phyloP scores from a whole-genome alignment of 805 yeast genomes.

The Candida tammaniensis region DNA sequence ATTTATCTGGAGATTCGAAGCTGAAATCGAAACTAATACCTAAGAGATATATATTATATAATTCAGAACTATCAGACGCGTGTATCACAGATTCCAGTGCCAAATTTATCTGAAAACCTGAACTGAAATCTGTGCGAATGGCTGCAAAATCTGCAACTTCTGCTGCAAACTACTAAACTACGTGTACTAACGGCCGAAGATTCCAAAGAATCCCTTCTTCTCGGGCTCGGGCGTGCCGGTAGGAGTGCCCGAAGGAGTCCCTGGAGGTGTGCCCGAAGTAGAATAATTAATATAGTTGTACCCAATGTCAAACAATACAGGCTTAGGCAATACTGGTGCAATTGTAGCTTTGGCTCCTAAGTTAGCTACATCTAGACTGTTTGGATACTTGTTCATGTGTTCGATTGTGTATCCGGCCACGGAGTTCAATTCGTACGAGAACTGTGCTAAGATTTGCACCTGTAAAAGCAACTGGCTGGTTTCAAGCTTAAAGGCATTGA shows the following conservation, averaged over 20 bases:
- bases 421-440: slow-evolving; percentile 26
- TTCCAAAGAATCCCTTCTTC: slow-evolving; percentile 63
- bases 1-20: too few relatives aligned
- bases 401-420: slow-evolving; percentile 33
- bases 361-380: slow-evolving; percentile 19
- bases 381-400: slow-evolving; percentile 40
- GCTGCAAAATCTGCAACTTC: too few relatives aligned
- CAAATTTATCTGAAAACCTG: too few relatives aligned
- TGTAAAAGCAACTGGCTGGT: slow-evolving; percentile 18
- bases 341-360: slow-evolving; percentile 27
- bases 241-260: slow-evolving; percentile 13
- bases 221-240: slow-evolving; percentile 15
- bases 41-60: too few relatives aligned
- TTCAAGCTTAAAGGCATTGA: slow-evolving; percentile 20
- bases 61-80: too few relatives aligned
- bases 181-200: slow-evolving; percentile 55
- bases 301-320: slow-evolving; percentile 89
- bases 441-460: slow-evolving; percentile 48
- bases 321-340: slow-evolving; percentile 71
- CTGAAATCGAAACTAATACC: too few relatives aligned
- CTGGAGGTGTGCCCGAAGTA: slow-evolving; percentile 11
- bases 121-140: too few relatives aligned
- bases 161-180: too few relatives aligned
- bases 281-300: slow-evolving; percentile 69
- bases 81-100: too few relatives aligned